Evolutionary conservation across 345 rosid species (phyloP), one percentile per base, ranked within the genome.

Genomic region (Moringa oleifera): DNA sequence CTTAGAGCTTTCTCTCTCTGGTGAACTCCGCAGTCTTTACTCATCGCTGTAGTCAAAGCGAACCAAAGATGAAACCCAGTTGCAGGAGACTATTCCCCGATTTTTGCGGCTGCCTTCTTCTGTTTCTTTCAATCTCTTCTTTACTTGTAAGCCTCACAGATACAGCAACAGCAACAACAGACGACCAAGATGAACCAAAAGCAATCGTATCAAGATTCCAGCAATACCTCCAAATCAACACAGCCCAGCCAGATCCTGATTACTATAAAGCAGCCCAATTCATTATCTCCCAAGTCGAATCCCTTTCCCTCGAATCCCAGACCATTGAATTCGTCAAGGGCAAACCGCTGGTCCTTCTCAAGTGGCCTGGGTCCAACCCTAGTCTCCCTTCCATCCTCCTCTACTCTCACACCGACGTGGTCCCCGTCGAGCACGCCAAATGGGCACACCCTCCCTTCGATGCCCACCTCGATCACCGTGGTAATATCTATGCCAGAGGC

Each of bases 321-420:
- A 66, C 80, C 61, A 36, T 86, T 19, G 95, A 90, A 55, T 74
- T 86, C 68, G 95, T 79, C 20, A 33, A 66, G 21, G 82, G 82
- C 5, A 94, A 90, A 71, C 97, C 97, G 0, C 68, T 86, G 50
- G 60, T 94, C 46, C 80, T 94, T 67, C 83, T 94, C 73, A 81
- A 88, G 28, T 88, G 96, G 96, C 68, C 65, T 3, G 99, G 99
- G 52, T 83, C 90, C 23, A 58, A 79, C 62, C 84, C 84, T 0
- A 47, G 66, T 15, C 82, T 94, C 23, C 97, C 95, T 31, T 83
- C 95, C 20, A 25, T 94, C 57, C 85, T 94, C 62, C 90, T 90
- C 66, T 74, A 90, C 72, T 94, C 99, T 46, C 99, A 94, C 88
- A 88, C 99, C 36, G 99, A 94, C 69, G 96, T 90, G 23, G 95